These are phyloP conservation scores for Lithocarpus polystachyus DNA, from an alignment of 306 rosid genomes.

Conservation along the genomic window DNA sequence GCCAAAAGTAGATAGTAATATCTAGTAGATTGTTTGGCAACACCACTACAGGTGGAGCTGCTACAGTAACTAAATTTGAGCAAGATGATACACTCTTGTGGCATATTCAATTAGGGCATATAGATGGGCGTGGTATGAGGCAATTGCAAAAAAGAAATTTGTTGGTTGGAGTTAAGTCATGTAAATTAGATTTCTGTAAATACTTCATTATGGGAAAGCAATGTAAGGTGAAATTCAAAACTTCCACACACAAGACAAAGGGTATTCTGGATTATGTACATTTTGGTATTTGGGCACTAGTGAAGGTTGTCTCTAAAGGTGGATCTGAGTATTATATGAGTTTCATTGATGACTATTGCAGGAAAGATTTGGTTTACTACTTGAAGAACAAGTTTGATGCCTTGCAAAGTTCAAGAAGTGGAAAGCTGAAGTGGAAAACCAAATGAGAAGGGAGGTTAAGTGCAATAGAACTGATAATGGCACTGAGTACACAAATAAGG, in stretches of 20 bases:
- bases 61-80: too few species aligned
- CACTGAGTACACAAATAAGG: neutral
- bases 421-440: neutral
- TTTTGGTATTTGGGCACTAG: neutral
- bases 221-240: neutral
- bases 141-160: too few species aligned
- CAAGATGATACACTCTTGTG: too few species aligned
- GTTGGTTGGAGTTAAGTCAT: neutral
- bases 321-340: too few species aligned
- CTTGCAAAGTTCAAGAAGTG: neutral
- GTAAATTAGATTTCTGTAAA: neutral
- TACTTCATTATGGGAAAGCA: neutral
- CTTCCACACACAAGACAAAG: neutral
- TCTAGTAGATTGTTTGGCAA: too few species aligned
- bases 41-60: too few species aligned
- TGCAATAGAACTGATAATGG: neutral
- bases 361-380: neutral
- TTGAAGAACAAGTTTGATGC: neutral
- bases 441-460: neutral
- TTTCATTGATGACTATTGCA: neutral
- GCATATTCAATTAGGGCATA: too few species aligned
- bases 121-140: neutral
- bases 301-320: neutral
- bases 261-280: neutral
- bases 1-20: too few species aligned